Conservation (phyloP, 352 stramenopile species). For the Globisporangium abappressorium region DNA sequence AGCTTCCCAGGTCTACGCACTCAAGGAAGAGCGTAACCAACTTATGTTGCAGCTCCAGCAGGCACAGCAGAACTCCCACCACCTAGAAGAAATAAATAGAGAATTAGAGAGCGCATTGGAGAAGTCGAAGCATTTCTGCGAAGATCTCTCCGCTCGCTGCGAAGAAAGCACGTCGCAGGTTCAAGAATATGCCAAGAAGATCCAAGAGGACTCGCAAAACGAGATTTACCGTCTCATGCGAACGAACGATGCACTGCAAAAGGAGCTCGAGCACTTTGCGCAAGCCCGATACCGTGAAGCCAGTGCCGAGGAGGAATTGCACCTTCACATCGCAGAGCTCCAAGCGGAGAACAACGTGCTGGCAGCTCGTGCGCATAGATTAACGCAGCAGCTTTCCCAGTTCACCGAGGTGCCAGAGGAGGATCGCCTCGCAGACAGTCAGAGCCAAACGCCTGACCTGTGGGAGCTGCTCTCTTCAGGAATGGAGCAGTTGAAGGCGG, state of each 20-base stretch:
- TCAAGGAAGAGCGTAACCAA: constrained; percentile 45
- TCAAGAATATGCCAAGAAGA: constrained; percentile 56
- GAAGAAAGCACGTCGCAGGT: constrained; percentile 63
- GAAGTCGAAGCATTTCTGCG: constrained; percentile 58
- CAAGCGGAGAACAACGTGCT: constrained; percentile 87
- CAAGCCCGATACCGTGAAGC: constrained; percentile 65
- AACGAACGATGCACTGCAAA: constrained; percentile 53
- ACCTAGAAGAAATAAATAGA: constrained; percentile 43
- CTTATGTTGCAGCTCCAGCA: constrained; percentile 39
- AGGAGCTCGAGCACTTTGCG: constrained; percentile 63
- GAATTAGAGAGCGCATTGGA: constrained; percentile 58
- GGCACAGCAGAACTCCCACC: constrained; percentile 41
- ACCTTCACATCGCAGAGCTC: constrained; percentile 68
- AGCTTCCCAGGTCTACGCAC: constrained; percentile 29
- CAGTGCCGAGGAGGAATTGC: constrained; percentile 62
- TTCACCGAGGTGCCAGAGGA: constrained; percentile 80
- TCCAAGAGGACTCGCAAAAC: constrained; percentile 60
- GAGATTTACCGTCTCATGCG: constrained; percentile 61
- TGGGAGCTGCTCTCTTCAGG: constrained; percentile 83
- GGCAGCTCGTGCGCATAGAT: constrained; percentile 63
- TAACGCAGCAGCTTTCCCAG: constrained; percentile 81
- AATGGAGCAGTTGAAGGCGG: constrained; percentile 89
- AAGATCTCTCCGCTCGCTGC: constrained; percentile 55
- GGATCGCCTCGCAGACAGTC: constrained; percentile 48
- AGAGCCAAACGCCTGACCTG: constrained; percentile 66